Evolutionary conservation across 768 basidiomycete genomes (phyloP).

Genomic region (Lyophyllum shimeji): DNA sequence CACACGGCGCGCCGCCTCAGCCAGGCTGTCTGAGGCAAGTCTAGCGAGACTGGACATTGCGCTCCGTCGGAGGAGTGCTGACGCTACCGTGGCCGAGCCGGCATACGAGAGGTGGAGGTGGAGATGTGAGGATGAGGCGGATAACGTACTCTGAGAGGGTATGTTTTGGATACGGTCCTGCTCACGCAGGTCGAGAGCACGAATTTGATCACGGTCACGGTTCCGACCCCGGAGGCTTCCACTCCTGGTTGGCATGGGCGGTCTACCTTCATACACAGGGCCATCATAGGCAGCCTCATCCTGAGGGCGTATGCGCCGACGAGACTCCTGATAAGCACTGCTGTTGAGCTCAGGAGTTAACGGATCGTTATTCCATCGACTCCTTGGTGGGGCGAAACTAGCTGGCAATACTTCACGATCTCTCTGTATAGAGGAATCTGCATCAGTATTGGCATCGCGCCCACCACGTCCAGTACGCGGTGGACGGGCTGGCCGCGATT

Average conservation of each 20-base stretch:
- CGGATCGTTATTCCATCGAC: conserved; percentile 24
- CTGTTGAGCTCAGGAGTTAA: conserved; percentile 20
- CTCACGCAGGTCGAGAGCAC: conserved; percentile 24
- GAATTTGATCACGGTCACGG: conserved; percentile 29
- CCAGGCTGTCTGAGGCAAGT: conserved; percentile 17
- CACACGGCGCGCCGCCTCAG: conserved; percentile 27
- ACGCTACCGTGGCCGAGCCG: conserved; percentile 31
- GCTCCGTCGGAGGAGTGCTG: conserved; percentile 20
- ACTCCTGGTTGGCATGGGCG: conserved; percentile 20
- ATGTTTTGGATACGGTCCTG: conserved; percentile 32
- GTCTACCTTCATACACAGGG: conserved; percentile 21
- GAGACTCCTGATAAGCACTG: conserved; percentile 20
- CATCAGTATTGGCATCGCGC: conserved; percentile 28
- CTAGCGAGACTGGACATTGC: conserved; percentile 15
- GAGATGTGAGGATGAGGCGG: conserved; percentile 49
- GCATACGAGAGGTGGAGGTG: conserved; percentile 37
- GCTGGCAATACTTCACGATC: conserved; percentile 21
- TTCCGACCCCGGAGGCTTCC: conserved; percentile 27
- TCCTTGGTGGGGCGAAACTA: conserved; percentile 20
- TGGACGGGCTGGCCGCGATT: conserved; percentile 22
- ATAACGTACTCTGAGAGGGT: conserved; percentile 61
- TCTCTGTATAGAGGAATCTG: conserved; percentile 25
- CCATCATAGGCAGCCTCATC: conserved; percentile 12
- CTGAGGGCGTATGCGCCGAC: conserved; percentile 10
- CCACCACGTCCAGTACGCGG: conserved; percentile 25